Evolutionary conservation across 306 rosid species (phyloP), one percentile per base, ranked within the genome.

Genomic region (Herpetospermum pedunculosum): DNA sequence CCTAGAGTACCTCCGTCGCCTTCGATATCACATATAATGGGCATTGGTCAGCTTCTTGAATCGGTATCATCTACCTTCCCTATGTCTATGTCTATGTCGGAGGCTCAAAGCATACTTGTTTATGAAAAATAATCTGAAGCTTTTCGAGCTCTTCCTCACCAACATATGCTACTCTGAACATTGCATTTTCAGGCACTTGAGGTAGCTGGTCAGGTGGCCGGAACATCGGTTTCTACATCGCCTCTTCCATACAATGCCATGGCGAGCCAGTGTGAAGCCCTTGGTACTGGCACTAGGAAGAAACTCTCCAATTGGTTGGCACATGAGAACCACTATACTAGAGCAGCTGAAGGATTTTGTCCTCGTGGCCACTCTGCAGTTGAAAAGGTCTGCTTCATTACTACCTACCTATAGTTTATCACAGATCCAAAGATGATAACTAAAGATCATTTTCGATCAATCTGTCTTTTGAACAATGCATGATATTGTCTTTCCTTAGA

Each of bases 191-290:
- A 95, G 99, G 99, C 99, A 49, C 89, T 95, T 44, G 96, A 88
- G 86, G 97, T 91, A 43, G 99, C 99, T 2, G 92, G 99, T 80
- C 96, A 91, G 65, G 99, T 95, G 53, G 96, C 92, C 0, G 99
- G 97, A 82, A 75, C 97, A 25, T 65, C 87, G 0, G 79, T 95
- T 65, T 89, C 97, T 43, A 83, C 90, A 41, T 89, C 96, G 1
- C 96, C 97, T 19, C 96, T 95, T 16, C 96, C 99, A n/a, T 95
- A 85, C 88, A 85, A 88, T 44, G 44, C 96, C 82, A 91, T 95
- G 92, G 88, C 97, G n/a, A 85, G 89, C 87, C 99, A 91, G 80
- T 95, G 97, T 34, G 99, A 95, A 81, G 86, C 92, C 18, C 90
- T 95, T 2, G 99, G 99, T 68, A 88, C 96, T 15, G 90, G 91